Base-by-base conservation (phyloP, 805 yeast genomes). In the Candida pseudofarinosa region DNA sequence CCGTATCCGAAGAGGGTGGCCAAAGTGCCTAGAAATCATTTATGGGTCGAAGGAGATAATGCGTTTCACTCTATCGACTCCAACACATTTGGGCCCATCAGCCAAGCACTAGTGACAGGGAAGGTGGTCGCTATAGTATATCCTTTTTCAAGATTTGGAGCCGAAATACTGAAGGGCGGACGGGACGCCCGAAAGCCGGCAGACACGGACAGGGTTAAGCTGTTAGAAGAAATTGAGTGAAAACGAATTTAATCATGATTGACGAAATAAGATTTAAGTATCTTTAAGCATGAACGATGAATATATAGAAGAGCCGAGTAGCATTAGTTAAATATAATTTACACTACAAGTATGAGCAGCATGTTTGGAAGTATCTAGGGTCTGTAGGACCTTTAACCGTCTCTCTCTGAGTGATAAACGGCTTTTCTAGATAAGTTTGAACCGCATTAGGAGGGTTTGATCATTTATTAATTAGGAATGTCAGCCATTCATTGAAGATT, bases 41-140 rank as follows among this genome's bases (percentile, higher is more conserved):
- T 88, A 4, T 91, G 97, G 97, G 89, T 89, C 0, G 97, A 91
- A 60, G 98, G 98, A 4, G 98, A 91, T 60, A 89, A 88, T 58
- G 62, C 78, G 13, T 65, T 67, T 44, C 91, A 84, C 54, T 83
- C 95, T 0, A 68, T 89, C 1, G 98, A 91, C 63, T 82, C 91
- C 40, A 90, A 89, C 60, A 77, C 74, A 6, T 91, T 86, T 66
- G 98, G 98, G 0, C 96, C 97, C 0, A 76, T 91, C 0, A 83
- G 95, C 13, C 75, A 80, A 32, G 96, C 91, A 0, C 65, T 91
- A 44, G 81, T 89, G 17, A 55, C 86, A 8, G 97, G 97, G 1
- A 85, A 80, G 54, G 96, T 85, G 1, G 68, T 77, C 1, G 62
- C 65, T 36, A 71, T 90, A 1, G 61, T 89, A 36, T 88, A 85